Conservation (phyloP, 257 asterid species). For the Eucommia ulmoides region DNA sequence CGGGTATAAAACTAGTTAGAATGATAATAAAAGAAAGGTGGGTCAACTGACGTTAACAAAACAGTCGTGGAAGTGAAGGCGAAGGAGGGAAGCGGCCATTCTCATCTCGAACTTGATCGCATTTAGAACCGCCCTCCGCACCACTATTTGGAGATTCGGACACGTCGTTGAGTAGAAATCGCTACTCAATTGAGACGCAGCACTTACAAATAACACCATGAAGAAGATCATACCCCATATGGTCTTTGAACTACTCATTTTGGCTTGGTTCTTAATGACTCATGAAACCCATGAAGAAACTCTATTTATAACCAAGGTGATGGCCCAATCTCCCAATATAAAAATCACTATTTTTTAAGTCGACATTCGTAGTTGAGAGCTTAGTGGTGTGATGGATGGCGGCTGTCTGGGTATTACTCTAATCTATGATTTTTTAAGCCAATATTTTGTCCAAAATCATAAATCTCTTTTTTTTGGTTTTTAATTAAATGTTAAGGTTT, state of each 20-base stretch:
- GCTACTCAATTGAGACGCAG: conserved; percentile 38
- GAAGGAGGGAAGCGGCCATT: conserved; percentile 81
- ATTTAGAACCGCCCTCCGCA: conserved; percentile 39
- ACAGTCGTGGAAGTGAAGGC: too few species aligned
- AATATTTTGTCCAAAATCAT: not conserved
- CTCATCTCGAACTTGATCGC: conserved; percentile 63
- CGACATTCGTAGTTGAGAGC: not conserved
- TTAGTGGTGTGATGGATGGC: conserved; percentile 20
- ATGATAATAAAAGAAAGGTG: too few species aligned
- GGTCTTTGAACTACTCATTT: conserved; percentile 4
- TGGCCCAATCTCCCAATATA: not conserved
- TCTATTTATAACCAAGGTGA: conserved; percentile 7
- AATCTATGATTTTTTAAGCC: not conserved
- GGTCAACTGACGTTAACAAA: conserved; percentile 53
- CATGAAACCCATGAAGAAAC: not conserved
- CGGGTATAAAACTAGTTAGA: too few species aligned
- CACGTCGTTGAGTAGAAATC: conserved; percentile 47
- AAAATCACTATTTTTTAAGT: not conserved
- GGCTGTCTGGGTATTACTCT: conserved; percentile 7
- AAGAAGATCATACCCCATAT: conserved; percentile 10
- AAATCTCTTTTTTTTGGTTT: too few species aligned
- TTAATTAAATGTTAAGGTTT: not conserved
- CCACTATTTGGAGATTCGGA: conserved; percentile 35
- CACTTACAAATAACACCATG: conserved; percentile 24
- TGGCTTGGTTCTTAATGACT: conserved; percentile 19